Base-by-base conservation (phyloP, 1,284 basidiomycete species). In the Phenoliferia sp. region DNA sequence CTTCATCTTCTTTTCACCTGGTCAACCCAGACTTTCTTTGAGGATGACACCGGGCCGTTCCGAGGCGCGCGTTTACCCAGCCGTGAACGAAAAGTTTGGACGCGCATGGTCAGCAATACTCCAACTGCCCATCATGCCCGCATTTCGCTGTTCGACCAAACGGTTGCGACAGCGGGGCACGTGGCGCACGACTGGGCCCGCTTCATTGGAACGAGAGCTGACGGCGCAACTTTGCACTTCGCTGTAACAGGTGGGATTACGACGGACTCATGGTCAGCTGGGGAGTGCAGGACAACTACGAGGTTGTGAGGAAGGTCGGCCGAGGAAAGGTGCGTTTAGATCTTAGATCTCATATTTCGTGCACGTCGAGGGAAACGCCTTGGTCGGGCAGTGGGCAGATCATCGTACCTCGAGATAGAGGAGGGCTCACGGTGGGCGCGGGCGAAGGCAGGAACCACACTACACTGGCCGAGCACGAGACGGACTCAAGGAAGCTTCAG, bases 221-320 rank as follows among this genome's bases (percentile, higher is more conserved):
- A n/a, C n/a, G n/a, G n/a, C n/a, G n/a, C n/a, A n/a, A n/a, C n/a
- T n/a, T n/a, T n/a, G n/a, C n/a, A n/a, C n/a, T n/a, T n/a, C n/a
- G n/a, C n/a, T n/a, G n/a, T 44, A 22, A 44, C 39, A 44, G 39
- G 39, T 86, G 83, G 83, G 84, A 86, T 73, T 86, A 86, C 76
- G 85, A 95, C 83, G 93, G 93, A 79, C 83, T 95, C 28, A 90
- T 92, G 79, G 35, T 50, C 33, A 65, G 60, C n/a, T 68, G 75
- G 79, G 79, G 79, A 2, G 76, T 76, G 16, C 96, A 98, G 81
- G 95, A 98, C 82, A 92, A 96, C 81, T 99, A 98, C 78, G 95
- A 99, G 82, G 96, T 98, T 77, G 90, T 98, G 48, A 85, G 93
- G 71, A 98, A 97, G 82, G 94, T 98, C 16, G 95, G 95, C 33